phyloP scores from a whole-genome alignment of 805 yeast genomes.

The Scheffersomyces coipomensis region DNA sequence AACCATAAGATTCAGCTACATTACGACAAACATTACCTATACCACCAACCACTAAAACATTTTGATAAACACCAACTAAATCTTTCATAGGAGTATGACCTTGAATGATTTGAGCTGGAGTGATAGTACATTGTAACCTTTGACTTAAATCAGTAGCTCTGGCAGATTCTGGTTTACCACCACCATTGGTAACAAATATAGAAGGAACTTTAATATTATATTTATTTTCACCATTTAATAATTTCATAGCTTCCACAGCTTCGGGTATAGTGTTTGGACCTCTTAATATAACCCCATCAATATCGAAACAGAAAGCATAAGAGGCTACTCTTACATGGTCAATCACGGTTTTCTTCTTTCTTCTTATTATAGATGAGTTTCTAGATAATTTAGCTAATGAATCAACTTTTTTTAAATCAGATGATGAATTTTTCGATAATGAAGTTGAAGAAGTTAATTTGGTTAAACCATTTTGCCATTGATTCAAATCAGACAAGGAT shows the following conservation, averaged over 20 bases:
- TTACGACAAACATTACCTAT: constrained; percentile 79
- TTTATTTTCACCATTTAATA: constrained; percentile 75
- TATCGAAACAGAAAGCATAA: constrained; percentile 89
- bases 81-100: constrained; percentile 95
- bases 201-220: constrained; percentile 79
- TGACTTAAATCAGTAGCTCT: constrained; percentile 70
- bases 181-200: constrained; percentile 87
- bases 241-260: constrained; percentile 67
- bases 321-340: constrained; percentile 75
- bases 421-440: constrained; percentile 27
- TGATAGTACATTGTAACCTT: constrained; percentile 58
- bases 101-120: constrained; percentile 81
- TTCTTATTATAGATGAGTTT: constrained; percentile 44
- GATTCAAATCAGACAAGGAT: constrained; percentile 63
- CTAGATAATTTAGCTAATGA: constrained; percentile 45
- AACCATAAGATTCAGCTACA: constrained; percentile 83
- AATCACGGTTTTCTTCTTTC: constrained; percentile 51
- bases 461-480: constrained; percentile 55
- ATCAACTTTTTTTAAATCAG: constrained; percentile 42
- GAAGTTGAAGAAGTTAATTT: constrained; percentile 37
- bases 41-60: constrained; percentile 87
- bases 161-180: constrained; percentile 77
- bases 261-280: constrained; percentile 85
- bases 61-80: constrained; percentile 62
- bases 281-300: constrained; percentile 84